Evolutionary conservation across 2,329 filamentous ascomycete genomes (phyloP).

Genomic region (Phialophora macrospora): DNA sequence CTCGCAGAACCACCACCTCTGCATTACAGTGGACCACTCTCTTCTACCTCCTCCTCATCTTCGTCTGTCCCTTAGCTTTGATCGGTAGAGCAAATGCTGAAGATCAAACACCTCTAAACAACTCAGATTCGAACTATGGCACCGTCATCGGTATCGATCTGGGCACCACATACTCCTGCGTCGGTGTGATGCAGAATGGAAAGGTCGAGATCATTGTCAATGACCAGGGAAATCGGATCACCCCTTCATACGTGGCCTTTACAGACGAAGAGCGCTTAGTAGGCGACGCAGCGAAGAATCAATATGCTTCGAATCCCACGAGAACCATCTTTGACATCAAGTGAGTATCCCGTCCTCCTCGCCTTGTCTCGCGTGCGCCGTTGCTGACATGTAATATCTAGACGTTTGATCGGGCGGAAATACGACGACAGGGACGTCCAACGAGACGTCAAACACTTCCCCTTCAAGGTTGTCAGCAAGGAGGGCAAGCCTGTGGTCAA

Average conservation of each 20-base stretch:
- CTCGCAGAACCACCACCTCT: slow-evolving; percentile 34
- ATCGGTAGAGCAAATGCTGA: slow-evolving; percentile 75
- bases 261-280: slow-evolving; percentile 96
- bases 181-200: slow-evolving; percentile 94
- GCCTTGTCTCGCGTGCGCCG: background rate
- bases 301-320: slow-evolving; percentile 78
- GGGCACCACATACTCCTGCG: slow-evolving; percentile 84
- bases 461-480: slow-evolving; percentile 90
- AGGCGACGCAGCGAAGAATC: slow-evolving; percentile 97
- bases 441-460: slow-evolving; percentile 96
- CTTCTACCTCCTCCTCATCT: slow-evolving; percentile 88
- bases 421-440: slow-evolving; percentile 84
- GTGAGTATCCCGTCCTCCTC: slow-evolving; percentile 59
- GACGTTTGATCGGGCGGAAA: slow-evolving; percentile 84
- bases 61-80: slow-evolving; percentile 82
- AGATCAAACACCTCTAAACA: slow-evolving; percentile 67
- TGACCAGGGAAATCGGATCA: slow-evolving; percentile 96
- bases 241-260: slow-evolving; percentile 92
- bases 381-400: slow-evolving; percentile 44
- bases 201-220: slow-evolving; percentile 96
- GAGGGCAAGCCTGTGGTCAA: slow-evolving; percentile 86
- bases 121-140: slow-evolving; percentile 68
- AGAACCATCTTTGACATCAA: slow-evolving; percentile 83
- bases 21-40: slow-evolving; percentile 80
- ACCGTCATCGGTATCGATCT: slow-evolving; percentile 96